phyloP scores from a whole-genome alignment of 129 eudicot genomes.

The Arctium minus region DNA sequence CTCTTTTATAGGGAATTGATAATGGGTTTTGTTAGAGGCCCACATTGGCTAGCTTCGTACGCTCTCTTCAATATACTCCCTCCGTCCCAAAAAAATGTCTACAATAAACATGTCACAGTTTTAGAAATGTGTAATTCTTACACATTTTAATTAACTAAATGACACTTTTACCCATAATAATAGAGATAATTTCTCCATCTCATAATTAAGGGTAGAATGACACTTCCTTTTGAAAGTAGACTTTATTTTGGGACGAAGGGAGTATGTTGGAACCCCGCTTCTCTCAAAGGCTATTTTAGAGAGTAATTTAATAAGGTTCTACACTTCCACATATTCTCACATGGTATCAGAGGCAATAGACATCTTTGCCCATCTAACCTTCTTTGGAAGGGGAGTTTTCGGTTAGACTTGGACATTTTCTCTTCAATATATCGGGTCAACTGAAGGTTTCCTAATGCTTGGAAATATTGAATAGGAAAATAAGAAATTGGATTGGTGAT shows the following conservation, averaged over 20 bases:
- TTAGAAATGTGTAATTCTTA: neutral
- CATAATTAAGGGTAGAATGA: neutral
- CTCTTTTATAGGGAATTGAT: neutral
- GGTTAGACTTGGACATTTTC: neutral
- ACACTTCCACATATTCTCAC: neutral
- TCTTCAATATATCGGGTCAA: neutral
- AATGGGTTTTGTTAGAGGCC: neutral
- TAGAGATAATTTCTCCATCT: neutral
- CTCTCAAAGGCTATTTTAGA: neutral
- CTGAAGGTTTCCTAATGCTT: neutral
- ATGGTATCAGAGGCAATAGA: neutral
- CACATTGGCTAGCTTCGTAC: neutral
- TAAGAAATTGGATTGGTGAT: slow-evolving; percentile 59
- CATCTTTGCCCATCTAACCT: neutral
- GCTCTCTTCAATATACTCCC: neutral
- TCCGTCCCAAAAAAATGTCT: neutral
- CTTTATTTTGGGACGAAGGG: neutral
- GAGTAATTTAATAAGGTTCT: neutral
- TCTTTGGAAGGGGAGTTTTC: neutral
- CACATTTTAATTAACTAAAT: neutral
- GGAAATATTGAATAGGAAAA: slow-evolving; percentile 28
- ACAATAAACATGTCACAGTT: too few species aligned
- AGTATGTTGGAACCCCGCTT: neutral
- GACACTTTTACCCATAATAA: neutral
- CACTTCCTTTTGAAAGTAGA: neutral